These are phyloP conservation scores for Tephrocybe rancida DNA, from an alignment of 768 basidiomycete genomes.

Conservation along the genomic window DNA sequence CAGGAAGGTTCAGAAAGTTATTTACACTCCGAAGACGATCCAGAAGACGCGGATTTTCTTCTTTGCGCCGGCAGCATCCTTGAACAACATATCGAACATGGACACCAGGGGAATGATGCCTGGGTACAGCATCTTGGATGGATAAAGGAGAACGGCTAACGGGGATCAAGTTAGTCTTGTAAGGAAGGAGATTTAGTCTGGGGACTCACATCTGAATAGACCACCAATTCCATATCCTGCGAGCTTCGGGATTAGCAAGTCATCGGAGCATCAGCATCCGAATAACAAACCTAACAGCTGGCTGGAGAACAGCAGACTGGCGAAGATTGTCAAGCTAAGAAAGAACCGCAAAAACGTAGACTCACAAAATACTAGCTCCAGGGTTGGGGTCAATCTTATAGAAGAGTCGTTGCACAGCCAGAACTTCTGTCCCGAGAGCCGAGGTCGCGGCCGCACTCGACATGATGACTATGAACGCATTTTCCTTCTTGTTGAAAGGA, in stretches of 20 bases:
- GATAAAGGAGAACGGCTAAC: conserved; percentile 48
- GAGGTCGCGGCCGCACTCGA: conserved; percentile 54
- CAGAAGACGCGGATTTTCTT: conserved; percentile 53
- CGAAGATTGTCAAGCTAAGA: neutral
- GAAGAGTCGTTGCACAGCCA: conserved; percentile 55
- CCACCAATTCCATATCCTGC: conserved; percentile 61
- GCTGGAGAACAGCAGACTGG: conserved; percentile 35
- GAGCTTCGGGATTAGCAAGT: conserved; percentile 22
- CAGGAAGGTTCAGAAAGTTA: conserved; percentile 12
- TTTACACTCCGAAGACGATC: conserved; percentile 43
- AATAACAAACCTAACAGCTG: conserved; percentile 30
- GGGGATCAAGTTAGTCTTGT: neutral
- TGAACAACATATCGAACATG: conserved; percentile 52
- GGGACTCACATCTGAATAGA: conserved; percentile 44
- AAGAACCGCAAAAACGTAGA: neutral
- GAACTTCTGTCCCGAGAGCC: conserved; percentile 54
- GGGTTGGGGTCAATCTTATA: conserved; percentile 55
- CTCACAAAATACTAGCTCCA: conserved; percentile 44
- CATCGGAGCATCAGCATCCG: neutral
- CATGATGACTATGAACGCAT: conserved; percentile 62
- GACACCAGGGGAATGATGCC: conserved; percentile 46
- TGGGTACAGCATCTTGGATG: conserved; percentile 55
- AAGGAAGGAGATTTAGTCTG: neutral
- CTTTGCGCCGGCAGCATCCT: conserved; percentile 36
- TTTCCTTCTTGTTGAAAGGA: conserved; percentile 63